phyloP scores from a whole-genome alignment of 2,329 filamentous ascomycete species.

The Tolypocladium inflatum region DNA sequence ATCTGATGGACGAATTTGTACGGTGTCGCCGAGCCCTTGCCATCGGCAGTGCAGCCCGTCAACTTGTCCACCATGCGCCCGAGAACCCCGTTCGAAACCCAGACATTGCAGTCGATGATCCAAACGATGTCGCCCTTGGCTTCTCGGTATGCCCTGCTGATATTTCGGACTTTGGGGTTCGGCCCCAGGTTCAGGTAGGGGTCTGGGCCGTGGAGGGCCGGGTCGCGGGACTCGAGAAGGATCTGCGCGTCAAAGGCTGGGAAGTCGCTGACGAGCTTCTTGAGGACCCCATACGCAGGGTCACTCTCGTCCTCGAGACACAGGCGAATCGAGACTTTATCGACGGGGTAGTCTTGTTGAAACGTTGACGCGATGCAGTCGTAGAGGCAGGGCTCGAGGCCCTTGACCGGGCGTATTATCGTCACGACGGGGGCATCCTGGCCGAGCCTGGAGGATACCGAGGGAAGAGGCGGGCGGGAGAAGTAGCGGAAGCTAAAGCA shows the following conservation, averaged over 20 bases:
- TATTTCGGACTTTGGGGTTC: slow-evolving; percentile 97
- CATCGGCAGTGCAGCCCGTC: slow-evolving; percentile 51
- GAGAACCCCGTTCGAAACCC: slow-evolving; percentile 70
- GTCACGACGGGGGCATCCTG: slow-evolving; percentile 68
- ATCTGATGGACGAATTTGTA: slow-evolving; percentile 95
- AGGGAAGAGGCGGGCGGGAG: slow-evolving; percentile 36
- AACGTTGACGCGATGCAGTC: slow-evolving; percentile 86
- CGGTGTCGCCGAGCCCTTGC: slow-evolving; percentile 36
- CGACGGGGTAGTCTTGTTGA: slow-evolving; percentile 66
- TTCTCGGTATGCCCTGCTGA: slow-evolving; percentile 86
- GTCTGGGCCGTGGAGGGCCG: slow-evolving; percentile 47
- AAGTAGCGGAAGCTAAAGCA: slow-evolving; percentile 39
- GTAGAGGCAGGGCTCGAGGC: slow-evolving; percentile 80
- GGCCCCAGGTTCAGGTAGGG: slow-evolving; percentile 61
- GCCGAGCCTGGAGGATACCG: slow-evolving; percentile 40
- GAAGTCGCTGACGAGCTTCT: slow-evolving; percentile 64
- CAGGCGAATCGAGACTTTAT: slow-evolving; percentile 70
- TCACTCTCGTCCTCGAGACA: slow-evolving; percentile 71
- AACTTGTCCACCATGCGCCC: slow-evolving; percentile 86
- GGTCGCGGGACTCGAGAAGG: slow-evolving; percentile 75
- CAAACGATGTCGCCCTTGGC: slow-evolving; percentile 82
- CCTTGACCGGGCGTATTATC: slow-evolving; percentile 87
- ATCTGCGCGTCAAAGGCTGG: slow-evolving; percentile 61
- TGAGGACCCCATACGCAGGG: slow-evolving; percentile 65
- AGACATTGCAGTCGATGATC: slow-evolving; percentile 95